Evolutionary conservation across 2,329 filamentous ascomycete genomes (phyloP).

Genomic region (Thelonectria olida): DNA sequence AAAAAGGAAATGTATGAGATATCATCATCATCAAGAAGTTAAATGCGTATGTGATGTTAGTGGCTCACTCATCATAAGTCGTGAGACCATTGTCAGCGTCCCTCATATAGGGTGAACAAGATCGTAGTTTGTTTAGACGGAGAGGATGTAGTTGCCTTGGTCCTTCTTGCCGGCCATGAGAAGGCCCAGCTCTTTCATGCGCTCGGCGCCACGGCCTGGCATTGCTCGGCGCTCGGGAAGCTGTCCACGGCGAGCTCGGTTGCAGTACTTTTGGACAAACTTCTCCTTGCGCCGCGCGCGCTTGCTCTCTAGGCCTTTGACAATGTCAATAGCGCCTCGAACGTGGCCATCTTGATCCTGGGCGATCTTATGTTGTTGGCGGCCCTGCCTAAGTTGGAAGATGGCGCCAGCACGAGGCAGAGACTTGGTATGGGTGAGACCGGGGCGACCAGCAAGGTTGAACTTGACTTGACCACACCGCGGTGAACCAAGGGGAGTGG

Average conservation of each 20-base stretch:
- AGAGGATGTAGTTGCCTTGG: constrained; percentile 80
- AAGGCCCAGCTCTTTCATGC: constrained; percentile 85
- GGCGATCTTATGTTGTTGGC: constrained; percentile 47
- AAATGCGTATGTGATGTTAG: constrained; percentile 16
- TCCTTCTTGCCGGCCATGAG: constrained; percentile 85
- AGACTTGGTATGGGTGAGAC: constrained; percentile 82
- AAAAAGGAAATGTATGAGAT: neutral
- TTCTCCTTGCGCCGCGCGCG: constrained; percentile 93
- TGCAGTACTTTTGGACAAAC: constrained; percentile 87
- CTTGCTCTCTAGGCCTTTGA: constrained; percentile 95
- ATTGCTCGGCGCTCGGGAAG: constrained; percentile 71
- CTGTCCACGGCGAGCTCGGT: constrained; percentile 78
- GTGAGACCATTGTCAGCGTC: neutral
- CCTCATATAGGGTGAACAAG: constrained; percentile 1
- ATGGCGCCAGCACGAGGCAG: constrained; percentile 81
- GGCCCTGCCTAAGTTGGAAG: constrained; percentile 63
- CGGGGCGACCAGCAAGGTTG: constrained; percentile 64
- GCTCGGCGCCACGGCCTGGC: constrained; percentile 88
- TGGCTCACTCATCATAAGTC: neutral
- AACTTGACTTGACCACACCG: constrained; percentile 50
- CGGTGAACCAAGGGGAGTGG: constrained; percentile 51
- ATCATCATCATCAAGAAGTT: constrained; percentile 14
- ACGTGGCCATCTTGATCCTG: constrained; percentile 68
- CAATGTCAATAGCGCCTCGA: constrained; percentile 95
- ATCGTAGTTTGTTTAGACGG: constrained; percentile 59